phyloP scores from a whole-genome alignment of 768 basidiomycete species.

The Termitomyces sp. region DNA sequence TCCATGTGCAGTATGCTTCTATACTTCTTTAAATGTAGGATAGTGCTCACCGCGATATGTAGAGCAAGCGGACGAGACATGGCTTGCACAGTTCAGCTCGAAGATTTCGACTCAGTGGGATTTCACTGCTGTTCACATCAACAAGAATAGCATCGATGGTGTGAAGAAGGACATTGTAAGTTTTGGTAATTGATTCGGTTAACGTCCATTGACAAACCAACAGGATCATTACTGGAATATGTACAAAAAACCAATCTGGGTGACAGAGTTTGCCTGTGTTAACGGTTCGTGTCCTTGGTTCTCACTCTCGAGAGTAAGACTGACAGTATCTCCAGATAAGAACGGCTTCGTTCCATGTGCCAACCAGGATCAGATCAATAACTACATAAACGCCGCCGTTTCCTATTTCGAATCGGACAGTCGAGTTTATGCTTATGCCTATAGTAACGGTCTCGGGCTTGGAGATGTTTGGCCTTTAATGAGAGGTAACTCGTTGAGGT shows the following conservation, averaged over 20 bases:
- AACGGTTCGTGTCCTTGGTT: conserved; percentile 23
- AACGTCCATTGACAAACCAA: background rate
- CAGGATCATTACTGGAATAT: conserved; percentile 35
- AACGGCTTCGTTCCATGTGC: conserved; percentile 37
- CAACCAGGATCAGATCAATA: conserved; percentile 35
- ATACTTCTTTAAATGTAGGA: background rate
- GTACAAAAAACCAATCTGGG: conserved; percentile 43
- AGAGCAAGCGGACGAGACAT: conserved; percentile 46
- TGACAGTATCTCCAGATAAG: conserved; percentile 19
- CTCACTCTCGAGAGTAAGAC: background rate
- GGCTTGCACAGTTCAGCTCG: conserved; percentile 33
- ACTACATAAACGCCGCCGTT: conserved; percentile 33
- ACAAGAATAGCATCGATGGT: conserved; percentile 40
- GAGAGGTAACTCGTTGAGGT: conserved; percentile 30
- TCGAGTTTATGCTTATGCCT: conserved; percentile 37
- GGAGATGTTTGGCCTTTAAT: conserved; percentile 42
- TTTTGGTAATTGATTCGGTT: background rate
- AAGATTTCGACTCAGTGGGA: conserved; percentile 37
- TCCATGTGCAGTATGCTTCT: conserved; percentile 40
- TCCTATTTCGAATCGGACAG: conserved; percentile 30
- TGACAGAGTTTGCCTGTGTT: conserved; percentile 45
- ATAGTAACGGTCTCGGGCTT: conserved; percentile 42
- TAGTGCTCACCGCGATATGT: background rate
- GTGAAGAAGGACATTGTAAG: conserved; percentile 38
- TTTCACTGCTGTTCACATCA: conserved; percentile 42